phyloP scores from a whole-genome alignment of 768 basidiomycete species.

The Obba rivulosa region DNA sequence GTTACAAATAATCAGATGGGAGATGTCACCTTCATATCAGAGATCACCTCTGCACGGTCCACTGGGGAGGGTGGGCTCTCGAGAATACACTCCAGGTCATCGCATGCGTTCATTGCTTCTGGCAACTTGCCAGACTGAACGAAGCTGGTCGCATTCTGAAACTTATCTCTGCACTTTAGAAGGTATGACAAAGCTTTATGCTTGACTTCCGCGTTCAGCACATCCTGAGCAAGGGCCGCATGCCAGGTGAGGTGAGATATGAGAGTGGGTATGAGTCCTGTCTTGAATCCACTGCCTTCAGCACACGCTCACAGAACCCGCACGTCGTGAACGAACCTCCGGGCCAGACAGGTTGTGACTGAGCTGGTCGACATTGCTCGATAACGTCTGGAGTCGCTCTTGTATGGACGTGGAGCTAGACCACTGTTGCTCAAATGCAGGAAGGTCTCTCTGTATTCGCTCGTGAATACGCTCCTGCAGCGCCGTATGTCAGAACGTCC shows the following conservation, averaged over 20 bases:
- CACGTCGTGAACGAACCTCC: constrained; percentile 39
- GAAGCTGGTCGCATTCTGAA: constrained; percentile 39
- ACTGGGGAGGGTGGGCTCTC: constrained; percentile 46
- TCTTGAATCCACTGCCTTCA: constrained; percentile 33
- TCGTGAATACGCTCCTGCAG: constrained; percentile 63
- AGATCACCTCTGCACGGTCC: constrained; percentile 42
- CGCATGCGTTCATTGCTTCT: constrained; percentile 48
- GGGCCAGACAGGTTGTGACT: constrained; percentile 47
- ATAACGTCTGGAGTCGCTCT: constrained; percentile 46
- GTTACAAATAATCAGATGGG: not conserved
- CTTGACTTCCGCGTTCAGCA: constrained; percentile 47
- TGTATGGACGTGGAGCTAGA: constrained; percentile 61
- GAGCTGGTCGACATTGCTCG: constrained; percentile 48
- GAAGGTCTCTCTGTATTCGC: constrained; percentile 60
- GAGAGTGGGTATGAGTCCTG: constrained; percentile 61
- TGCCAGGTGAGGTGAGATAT: constrained; percentile 53
- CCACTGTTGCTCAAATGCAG: constrained; percentile 59
- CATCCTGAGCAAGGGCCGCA: constrained; percentile 56
- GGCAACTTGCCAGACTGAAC: constrained; percentile 57
- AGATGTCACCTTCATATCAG: constrained; percentile 51
- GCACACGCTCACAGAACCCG: not conserved
- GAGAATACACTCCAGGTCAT: constrained; percentile 39
- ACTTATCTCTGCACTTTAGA: constrained; percentile 42
- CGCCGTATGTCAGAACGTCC: constrained; percentile 11
- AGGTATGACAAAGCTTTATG: constrained; percentile 53